These are phyloP conservation scores for Pseudopyricularia javanii DNA, from an alignment of 2,329 filamentous ascomycete genomes.

Conservation along the genomic window DNA sequence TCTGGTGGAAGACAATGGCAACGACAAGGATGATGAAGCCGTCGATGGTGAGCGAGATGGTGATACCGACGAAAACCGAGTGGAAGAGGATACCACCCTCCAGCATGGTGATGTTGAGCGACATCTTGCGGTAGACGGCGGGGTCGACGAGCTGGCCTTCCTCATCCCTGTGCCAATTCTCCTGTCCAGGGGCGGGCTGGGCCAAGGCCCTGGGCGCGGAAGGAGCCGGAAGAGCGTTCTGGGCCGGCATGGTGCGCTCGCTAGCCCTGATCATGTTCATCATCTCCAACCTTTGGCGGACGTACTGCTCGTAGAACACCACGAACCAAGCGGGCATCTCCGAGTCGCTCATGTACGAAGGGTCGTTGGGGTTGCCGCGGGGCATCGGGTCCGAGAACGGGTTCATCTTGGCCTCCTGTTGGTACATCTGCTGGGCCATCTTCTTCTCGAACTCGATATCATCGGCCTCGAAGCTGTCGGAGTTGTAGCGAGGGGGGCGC, in stretches of 20 bases:
- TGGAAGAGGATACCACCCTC: constrained; percentile 73
- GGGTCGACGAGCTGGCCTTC: constrained; percentile 32
- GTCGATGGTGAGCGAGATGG: constrained; percentile 55
- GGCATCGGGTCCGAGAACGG: constrained; percentile 8
- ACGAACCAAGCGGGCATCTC: constrained; percentile 51
- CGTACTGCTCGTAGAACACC: constrained; percentile 50
- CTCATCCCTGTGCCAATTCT: constrained; percentile 22
- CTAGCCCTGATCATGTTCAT: constrained; percentile 35
- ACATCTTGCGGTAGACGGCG: constrained; percentile 43
- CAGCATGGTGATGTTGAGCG: constrained; percentile 62
- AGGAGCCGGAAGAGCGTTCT: constrained; percentile 18
- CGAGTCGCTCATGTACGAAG: constrained; percentile 14
- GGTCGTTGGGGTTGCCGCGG: constrained; percentile 2
- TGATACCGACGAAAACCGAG: constrained; percentile 65
- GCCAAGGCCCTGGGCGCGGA: constrained; percentile 7
- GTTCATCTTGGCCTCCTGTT: constrained; percentile 15
- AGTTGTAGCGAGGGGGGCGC: constrained; percentile 18
- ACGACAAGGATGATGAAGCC: constrained; percentile 55
- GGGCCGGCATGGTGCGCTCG: constrained; percentile 10
- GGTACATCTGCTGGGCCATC: constrained; percentile 25
- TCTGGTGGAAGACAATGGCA: constrained; percentile 62
- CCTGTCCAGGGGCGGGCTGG: not conserved
- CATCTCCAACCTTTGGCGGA: constrained; percentile 48
- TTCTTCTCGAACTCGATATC: constrained; percentile 26
- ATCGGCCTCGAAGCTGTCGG: constrained; percentile 20